These are phyloP conservation scores for Solanum habrochaites DNA, from an alignment of 257 asterid species.

Conservation along the genomic window DNA sequence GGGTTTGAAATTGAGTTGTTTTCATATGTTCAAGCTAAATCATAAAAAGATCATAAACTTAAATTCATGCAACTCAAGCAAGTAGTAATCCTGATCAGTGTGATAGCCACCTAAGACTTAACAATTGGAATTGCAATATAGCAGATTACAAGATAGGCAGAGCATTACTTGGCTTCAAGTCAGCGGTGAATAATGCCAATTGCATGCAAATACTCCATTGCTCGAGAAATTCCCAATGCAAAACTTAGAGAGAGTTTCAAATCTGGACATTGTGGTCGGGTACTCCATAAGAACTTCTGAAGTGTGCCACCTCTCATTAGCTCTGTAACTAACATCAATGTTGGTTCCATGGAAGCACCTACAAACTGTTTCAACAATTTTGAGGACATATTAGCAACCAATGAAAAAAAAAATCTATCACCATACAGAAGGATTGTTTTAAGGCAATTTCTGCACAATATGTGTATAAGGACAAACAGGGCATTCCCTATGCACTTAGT, in stretches of 20 bases:
- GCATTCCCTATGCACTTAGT: not conserved
- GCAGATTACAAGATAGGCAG: not conserved
- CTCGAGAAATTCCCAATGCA: constrained; percentile 45
- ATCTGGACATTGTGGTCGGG: constrained; percentile 42
- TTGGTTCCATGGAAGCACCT: constrained; percentile 44
- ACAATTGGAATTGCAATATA: not conserved
- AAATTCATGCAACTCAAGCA: not conserved
- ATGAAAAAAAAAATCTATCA: not conserved
- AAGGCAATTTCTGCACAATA: not conserved
- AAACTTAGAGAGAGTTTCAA: constrained; percentile 33
- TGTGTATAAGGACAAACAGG: not conserved
- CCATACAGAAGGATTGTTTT: not conserved
- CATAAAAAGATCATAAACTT: not conserved
- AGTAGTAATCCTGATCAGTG: not conserved
- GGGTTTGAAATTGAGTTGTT: not conserved
- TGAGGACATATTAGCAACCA: constrained; percentile 4
- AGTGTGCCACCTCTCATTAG: constrained; percentile 61
- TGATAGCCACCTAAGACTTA: not conserved
- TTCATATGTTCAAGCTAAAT: not conserved
- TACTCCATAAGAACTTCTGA: constrained; percentile 40
- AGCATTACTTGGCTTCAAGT: constrained; percentile 51
- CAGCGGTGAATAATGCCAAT: constrained; percentile 52
- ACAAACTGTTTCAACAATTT: constrained; percentile 32
- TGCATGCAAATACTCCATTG: constrained; percentile 52
- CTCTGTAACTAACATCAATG: constrained; percentile 45